phyloP scores from a whole-genome alignment of 805 yeast genomes.

The Candida glaebosa region DNA sequence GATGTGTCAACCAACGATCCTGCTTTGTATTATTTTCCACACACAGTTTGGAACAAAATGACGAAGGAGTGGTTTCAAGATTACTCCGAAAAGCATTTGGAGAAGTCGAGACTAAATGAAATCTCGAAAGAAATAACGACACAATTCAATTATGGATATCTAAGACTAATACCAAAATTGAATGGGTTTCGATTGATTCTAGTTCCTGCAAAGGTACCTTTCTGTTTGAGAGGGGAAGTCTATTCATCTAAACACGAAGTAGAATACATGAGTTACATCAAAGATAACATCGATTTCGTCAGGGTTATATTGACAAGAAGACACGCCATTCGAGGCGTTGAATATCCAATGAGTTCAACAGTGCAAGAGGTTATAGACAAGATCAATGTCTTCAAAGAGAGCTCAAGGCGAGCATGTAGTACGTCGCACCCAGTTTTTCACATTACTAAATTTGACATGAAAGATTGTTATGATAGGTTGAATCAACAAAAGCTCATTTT shows the following conservation, averaged over 20 bases:
- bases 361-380: slow-evolving; percentile 41
- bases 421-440: slow-evolving; percentile 35
- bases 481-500: slow-evolving; percentile 43
- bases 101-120: not conserved
- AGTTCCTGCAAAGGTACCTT: slow-evolving; percentile 36
- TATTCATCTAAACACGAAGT: slow-evolving; percentile 27
- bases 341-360: slow-evolving; percentile 35
- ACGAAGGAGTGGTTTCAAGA: slow-evolving; percentile 38
- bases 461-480: slow-evolving; percentile 72
- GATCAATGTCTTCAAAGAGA: slow-evolving; percentile 35
- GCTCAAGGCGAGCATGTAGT: slow-evolving; percentile 6
- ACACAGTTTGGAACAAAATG: slow-evolving; percentile 51
- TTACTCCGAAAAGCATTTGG: slow-evolving; percentile 41
- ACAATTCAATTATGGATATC: slow-evolving; percentile 29
- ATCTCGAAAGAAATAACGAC: not conserved
- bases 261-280: slow-evolving; percentile 26
- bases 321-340: slow-evolving; percentile 2
- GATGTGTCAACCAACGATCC: slow-evolving; percentile 34
- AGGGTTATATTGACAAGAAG: slow-evolving; percentile 16
- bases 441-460: slow-evolving; percentile 71
- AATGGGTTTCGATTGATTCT: slow-evolving; percentile 59
- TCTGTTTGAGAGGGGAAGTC: not conserved
- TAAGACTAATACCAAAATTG: slow-evolving; percentile 59
- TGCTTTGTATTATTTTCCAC: slow-evolving; percentile 51
- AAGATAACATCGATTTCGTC: slow-evolving; percentile 43